These are phyloP conservation scores for Daldinia grandis DNA, from an alignment of 495 filamentous ascomycete genomes.

Conservation along the genomic window DNA sequence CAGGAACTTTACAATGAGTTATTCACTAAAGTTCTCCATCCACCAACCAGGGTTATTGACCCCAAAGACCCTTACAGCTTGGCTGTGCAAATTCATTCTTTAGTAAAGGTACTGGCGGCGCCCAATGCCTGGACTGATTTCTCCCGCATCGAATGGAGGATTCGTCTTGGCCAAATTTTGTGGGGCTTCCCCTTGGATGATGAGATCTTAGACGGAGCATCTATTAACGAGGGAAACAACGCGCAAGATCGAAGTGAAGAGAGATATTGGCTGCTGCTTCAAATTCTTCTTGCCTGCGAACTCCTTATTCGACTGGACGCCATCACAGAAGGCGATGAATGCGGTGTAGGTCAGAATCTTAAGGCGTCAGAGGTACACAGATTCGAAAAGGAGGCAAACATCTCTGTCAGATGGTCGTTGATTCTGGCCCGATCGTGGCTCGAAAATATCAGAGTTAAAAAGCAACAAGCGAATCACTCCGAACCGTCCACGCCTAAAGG, in stretches of 20 bases:
- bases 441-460: constrained; percentile 70
- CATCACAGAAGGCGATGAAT: constrained; percentile 67
- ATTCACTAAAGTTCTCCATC: constrained; percentile 66
- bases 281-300: constrained; percentile 80
- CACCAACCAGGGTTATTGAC: constrained; percentile 65
- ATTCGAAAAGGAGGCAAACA: constrained; percentile 70
- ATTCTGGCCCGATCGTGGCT: constrained; percentile 78
- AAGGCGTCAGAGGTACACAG: constrained; percentile 66
- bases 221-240: constrained; percentile 50
- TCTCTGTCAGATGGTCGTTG: constrained; percentile 82
- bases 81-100: constrained; percentile 64
- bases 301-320: constrained; percentile 78
- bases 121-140: constrained; percentile 79
- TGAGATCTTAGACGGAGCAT: constrained; percentile 58
- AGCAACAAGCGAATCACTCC: constrained; percentile 38
- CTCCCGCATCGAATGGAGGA: constrained; percentile 79
- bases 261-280: constrained; percentile 81
- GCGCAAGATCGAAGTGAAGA: constrained; percentile 57
- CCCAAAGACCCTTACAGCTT: constrained; percentile 66
- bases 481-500: constrained; percentile 55
- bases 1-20: constrained; percentile 67
- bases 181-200: constrained; percentile 71
- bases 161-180: constrained; percentile 80
- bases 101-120: constrained; percentile 63
- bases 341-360: constrained; percentile 54